phyloP scores from a whole-genome alignment of 176 grass and related monocot species.

The Puya raimondii region DNA sequence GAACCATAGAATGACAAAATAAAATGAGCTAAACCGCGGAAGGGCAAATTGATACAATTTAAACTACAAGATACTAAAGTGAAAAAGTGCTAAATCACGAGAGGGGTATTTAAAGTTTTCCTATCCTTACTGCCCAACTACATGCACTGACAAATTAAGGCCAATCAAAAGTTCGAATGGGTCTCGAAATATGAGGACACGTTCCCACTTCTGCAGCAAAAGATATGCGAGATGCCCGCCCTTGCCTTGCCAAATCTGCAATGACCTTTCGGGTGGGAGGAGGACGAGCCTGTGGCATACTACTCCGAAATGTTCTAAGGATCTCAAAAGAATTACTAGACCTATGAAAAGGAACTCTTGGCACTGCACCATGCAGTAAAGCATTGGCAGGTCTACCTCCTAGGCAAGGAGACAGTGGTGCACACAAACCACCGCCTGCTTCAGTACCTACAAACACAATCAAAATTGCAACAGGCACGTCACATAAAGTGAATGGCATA shows the following conservation, averaged over 20 bases:
- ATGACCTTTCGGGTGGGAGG: background rate
- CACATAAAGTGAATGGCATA: constrained; percentile 17
- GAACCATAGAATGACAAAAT: too few species aligned
- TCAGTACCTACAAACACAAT: constrained; percentile 17
- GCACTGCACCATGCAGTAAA: constrained; percentile 10
- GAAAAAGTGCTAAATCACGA: too few species aligned
- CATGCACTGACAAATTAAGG: constrained; percentile 15
- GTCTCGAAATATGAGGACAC: background rate
- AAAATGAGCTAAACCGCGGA: too few species aligned
- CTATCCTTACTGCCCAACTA: background rate
- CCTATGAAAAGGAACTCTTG: constrained; percentile 12
- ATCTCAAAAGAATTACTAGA: constrained; percentile 10
- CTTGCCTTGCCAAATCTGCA: constrained; percentile 3
- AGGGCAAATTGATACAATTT: too few species aligned
- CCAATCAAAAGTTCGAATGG: constrained; percentile 7
- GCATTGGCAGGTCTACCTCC: constrained; percentile 11
- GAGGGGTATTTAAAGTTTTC: background rate
- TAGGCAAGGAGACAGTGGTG: constrained; percentile 11
- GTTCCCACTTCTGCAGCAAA: background rate
- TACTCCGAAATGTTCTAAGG: background rate
- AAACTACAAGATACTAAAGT: too few species aligned
- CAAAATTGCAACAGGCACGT: constrained; percentile 6
- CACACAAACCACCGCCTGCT: constrained; percentile 6
- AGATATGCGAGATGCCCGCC: background rate
- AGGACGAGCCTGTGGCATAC: background rate